Evolutionary conservation across 78 protist species (phyloP).

Genomic region (Dictyostelium capitatum): DNA sequence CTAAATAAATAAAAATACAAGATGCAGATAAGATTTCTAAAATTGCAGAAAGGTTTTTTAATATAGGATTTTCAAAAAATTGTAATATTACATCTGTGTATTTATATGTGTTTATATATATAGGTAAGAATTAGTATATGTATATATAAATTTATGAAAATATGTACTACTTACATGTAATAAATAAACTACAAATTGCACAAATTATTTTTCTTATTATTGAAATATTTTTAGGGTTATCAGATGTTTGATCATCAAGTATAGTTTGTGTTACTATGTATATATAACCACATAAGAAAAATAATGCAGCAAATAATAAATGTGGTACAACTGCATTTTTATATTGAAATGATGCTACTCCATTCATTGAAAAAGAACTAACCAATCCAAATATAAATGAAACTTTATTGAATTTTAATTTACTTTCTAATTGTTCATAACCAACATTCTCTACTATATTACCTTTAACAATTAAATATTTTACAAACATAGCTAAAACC

Average conservation of each 20-base stretch:
- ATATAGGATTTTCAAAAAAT: background rate
- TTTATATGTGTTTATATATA: too few species aligned
- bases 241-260: background rate
- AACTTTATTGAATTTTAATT: background rate
- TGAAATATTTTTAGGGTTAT: background rate
- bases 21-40: background rate
- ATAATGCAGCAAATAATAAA: background rate
- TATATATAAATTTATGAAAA: background rate
- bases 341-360: background rate
- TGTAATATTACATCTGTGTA: background rate
- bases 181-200: background rate
- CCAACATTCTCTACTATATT: background rate
- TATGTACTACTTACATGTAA: background rate
- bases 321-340: background rate
- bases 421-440: background rate
- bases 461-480: background rate
- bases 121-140: background rate
- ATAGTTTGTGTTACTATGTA: background rate
- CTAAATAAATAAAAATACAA: background rate
- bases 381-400: background rate
- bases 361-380: background rate
- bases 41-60: background rate
- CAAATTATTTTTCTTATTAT: background rate
- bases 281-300: background rate
- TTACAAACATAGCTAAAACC: background rate